phyloP scores from a whole-genome alignment of 2,329 filamentous ascomycete species.

The Penicillium hesseltinei region DNA sequence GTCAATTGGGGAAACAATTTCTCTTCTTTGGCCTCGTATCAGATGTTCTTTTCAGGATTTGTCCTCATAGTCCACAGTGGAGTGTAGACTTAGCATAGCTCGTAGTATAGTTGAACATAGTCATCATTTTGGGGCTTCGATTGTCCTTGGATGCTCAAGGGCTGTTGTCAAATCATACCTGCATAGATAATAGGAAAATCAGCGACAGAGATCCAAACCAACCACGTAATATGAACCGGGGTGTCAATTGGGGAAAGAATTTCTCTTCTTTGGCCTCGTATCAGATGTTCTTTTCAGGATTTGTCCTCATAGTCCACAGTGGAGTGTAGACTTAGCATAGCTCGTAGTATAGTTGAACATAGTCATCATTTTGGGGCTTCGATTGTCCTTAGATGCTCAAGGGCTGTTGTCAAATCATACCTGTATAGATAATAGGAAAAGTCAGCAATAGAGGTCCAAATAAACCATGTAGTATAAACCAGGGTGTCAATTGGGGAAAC shows the following conservation, averaged over 20 bases:
- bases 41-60: background rate
- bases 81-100: background rate
- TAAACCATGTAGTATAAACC: too few relatives aligned
- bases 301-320: background rate
- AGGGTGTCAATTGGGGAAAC: background rate
- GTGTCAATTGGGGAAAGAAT: background rate
- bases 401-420: background rate
- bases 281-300: background rate
- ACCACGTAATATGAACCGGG: too few relatives aligned
- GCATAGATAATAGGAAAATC: background rate
- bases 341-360: background rate
- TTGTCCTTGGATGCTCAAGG: background rate
- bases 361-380: background rate
- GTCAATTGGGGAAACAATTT: background rate
- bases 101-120: background rate
- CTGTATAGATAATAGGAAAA: background rate
- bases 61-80: background rate
- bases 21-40: background rate
- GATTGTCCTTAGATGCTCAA: background rate
- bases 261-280: background rate
- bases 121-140: background rate
- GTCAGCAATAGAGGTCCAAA: too few relatives aligned
- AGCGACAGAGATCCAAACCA: too few relatives aligned
- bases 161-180: background rate
- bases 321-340: background rate